phyloP scores from a whole-genome alignment of 2,329 filamentous ascomycete species.

The Scedosporium dehoogii region DNA sequence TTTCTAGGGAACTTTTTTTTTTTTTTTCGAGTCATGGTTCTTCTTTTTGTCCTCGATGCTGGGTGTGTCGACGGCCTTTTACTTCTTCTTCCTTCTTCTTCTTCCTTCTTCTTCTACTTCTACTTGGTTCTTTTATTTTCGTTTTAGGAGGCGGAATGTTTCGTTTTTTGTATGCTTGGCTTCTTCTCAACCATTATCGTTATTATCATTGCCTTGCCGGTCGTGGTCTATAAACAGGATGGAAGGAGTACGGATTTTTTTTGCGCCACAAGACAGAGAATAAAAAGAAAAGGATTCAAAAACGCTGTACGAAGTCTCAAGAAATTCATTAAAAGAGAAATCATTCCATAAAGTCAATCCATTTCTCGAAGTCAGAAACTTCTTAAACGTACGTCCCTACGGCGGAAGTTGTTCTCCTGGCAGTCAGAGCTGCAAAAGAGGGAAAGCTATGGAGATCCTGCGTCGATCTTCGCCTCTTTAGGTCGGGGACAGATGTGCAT shows the following conservation, averaged over 20 bases:
- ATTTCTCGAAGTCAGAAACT: no score
- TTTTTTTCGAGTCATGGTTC: not conserved
- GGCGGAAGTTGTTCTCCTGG: no score
- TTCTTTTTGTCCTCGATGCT: no score
- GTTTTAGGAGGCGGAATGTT: not conserved
- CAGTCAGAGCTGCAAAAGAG: no score
- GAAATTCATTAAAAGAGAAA: not conserved
- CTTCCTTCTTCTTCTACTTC: not conserved
- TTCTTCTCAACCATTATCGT: not conserved
- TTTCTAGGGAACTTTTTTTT: not conserved
- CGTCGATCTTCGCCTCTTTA: no score
- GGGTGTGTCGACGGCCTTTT: slow-evolving; percentile 3
- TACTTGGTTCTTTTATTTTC: slow-evolving; percentile 3
- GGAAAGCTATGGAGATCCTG: no score
- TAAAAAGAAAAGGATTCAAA: not conserved
- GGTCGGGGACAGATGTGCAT: no score
- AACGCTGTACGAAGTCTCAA: not conserved
- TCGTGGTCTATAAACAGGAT: not conserved
- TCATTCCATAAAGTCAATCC: no score
- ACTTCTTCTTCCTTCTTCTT: not conserved
- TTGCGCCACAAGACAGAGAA: not conserved
- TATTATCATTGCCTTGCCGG: slow-evolving; percentile 1
- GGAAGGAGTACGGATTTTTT: not conserved
- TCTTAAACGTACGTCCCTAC: no score
- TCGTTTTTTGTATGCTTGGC: slow-evolving; percentile 1